Evolutionary conservation across 2,329 filamentous ascomycete species (phyloP), one percentile per base, ranked within the genome.

Genomic region (Arthrobotrys iridis): DNA sequence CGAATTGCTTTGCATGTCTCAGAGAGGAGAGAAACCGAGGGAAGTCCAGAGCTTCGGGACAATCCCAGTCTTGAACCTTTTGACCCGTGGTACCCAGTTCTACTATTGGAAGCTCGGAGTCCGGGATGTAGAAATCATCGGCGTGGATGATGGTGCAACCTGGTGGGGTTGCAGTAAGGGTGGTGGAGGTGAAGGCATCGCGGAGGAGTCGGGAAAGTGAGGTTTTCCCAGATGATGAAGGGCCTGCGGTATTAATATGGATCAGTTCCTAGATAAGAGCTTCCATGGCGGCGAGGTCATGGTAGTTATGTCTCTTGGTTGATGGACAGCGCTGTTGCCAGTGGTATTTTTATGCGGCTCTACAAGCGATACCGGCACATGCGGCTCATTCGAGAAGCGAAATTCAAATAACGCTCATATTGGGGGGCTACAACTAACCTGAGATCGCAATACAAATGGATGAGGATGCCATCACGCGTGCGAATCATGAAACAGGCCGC

Each of bases 151-250:
- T 91, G 80, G 93, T 94, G 13, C 89, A 86, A 78, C 86, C 85
- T 22, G 82, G 79, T 22, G 65, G 48, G 55, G 50, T 8, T 71
- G 46, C 4, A 74, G 77, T 10, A 80, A 80, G 97, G 93, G 78
- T 10, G 20, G 5, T 50, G 6, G 68, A 66, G 0, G 50, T 60
- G 62, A 74, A 74, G 10, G 96, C 89, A 80, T 92, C 89, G 71
- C 93, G 89, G 15, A 99, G 85, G 10, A 97, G 86, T 1, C 94
- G 88, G 18, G 93, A 91, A 11, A 99, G 87, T 1, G 95, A 98
- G 1, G 95, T 98, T 84, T 99, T 99, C 74, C 95, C 95, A 79
- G 91, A 94, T 2, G 91, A 96, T 1, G 94, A 97, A 77, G 91
- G 92, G 66, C 95, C 95, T 40, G 92, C 96, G n/a, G 18, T 4